These are phyloP conservation scores for Spathaspora gorwiae DNA, from an alignment of 805 yeast species.

Conservation along the genomic window DNA sequence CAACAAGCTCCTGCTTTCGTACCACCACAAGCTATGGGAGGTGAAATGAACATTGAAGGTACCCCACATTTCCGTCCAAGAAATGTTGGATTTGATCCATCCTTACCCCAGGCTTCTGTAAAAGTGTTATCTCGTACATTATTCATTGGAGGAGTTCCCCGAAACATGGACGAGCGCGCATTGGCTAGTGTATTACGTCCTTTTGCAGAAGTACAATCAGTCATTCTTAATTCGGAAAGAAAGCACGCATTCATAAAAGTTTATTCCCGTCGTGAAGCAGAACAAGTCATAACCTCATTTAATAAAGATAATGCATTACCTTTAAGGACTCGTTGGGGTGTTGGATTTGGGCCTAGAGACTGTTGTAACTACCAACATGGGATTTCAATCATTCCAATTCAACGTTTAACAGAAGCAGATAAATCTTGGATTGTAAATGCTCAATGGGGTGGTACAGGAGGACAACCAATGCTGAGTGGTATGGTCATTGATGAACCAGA, in stretches of 20 bases:
- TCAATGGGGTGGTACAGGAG: slow-evolving; percentile 97
- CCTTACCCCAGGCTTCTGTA: slow-evolving; percentile 71
- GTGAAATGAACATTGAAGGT: slow-evolving; percentile 65
- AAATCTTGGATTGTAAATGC: slow-evolving; percentile 83
- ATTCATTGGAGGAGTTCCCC: slow-evolving; percentile 92
- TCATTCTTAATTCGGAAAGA: slow-evolving; percentile 80
- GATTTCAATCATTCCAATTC: slow-evolving; percentile 78
- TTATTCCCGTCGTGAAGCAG: slow-evolving; percentile 88
- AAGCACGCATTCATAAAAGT: slow-evolving; percentile 96
- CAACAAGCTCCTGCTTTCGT: slow-evolving; percentile 10
- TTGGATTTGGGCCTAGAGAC: slow-evolving; percentile 97
- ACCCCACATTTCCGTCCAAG: slow-evolving; percentile 76
- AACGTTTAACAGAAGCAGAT: slow-evolving; percentile 91
- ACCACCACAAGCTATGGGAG: slow-evolving; percentile 35
- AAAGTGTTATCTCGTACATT: slow-evolving; percentile 86
- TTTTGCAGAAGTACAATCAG: slow-evolving; percentile 87
- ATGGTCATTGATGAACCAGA: slow-evolving; percentile 94
- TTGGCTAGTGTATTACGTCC: slow-evolving; percentile 71
- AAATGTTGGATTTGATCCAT: slow-evolving; percentile 63
- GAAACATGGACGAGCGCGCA: slow-evolving; percentile 70
- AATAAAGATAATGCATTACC: slow-evolving; percentile 59
- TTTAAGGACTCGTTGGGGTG: slow-evolving; percentile 95
- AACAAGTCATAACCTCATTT: slow-evolving; percentile 68
- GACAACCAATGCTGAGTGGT: slow-evolving; percentile 72
- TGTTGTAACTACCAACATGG: slow-evolving; percentile 95